A percentile compares a stretch with the other conserved stretches of the same genome.
Evolutionary conservation across 495 filamentous ascomycete species (phyloP).

Genomic region (Tuber indicum): DNA sequence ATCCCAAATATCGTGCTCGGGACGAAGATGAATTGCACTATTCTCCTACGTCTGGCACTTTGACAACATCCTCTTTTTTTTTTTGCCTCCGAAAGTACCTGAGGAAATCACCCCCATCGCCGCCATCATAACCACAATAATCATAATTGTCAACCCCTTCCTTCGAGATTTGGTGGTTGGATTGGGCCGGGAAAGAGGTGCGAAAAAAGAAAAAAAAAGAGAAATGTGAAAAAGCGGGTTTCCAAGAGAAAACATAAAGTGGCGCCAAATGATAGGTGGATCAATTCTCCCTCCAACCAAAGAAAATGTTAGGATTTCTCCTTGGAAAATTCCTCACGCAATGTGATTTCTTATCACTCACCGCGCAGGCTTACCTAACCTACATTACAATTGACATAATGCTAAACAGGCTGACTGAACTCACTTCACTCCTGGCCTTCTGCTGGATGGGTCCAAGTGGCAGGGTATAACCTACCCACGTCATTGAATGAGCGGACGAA

Average conservation of each 20-base stretch:
- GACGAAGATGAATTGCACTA: background rate
- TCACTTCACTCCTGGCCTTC: background rate
- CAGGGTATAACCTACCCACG: slow-evolving; percentile 2
- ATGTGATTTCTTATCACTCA: background rate
- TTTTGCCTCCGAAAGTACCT: background rate
- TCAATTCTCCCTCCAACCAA: slow-evolving; percentile 1
- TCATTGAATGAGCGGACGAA: background rate
- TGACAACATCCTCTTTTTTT: background rate
- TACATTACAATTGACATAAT: background rate
- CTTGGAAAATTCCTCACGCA: background rate
- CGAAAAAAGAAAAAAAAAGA: background rate
- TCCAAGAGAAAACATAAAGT: slow-evolving; percentile 1
- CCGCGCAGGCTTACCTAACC: background rate
- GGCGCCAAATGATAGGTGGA: background rate
- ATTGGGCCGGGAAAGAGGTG: background rate
- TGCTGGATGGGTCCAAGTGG: background rate
- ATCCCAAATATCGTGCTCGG: background rate
- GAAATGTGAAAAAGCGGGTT: background rate
- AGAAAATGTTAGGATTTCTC: background rate
- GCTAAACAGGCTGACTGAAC: background rate
- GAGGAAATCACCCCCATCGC: background rate
- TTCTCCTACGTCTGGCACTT: background rate
- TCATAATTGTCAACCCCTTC: background rate
- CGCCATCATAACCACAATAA: background rate
- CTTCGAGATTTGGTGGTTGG: background rate